These are phyloP conservation scores for Aspergillus ochraceus DNA, from an alignment of 2,329 filamentous ascomycete genomes.

Conservation along the genomic window DNA sequence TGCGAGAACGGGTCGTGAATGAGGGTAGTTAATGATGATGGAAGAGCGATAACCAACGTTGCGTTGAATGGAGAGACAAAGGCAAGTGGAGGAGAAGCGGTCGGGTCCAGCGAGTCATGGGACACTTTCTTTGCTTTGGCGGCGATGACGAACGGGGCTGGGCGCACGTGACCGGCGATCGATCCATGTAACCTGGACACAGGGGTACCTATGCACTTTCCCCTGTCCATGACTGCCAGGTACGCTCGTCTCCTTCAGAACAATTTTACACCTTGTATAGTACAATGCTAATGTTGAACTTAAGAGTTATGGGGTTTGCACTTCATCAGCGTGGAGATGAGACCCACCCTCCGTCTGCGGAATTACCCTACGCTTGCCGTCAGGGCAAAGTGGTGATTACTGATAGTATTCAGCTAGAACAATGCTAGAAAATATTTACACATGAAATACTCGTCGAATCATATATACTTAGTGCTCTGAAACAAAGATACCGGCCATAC, in stretches of 20 bases:
- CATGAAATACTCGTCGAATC: background rate
- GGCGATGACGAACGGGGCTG: conserved; percentile 2
- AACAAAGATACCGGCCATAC: conserved; percentile 92
- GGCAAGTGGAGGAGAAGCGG: conserved; percentile 12
- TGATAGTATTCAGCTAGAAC: background rate
- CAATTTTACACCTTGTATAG: background rate
- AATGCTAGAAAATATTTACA: background rate
- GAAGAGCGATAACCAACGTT: background rate
- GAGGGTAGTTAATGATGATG: background rate
- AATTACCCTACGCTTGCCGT: background rate
- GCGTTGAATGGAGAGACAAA: background rate
- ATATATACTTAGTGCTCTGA: conserved; percentile 63
- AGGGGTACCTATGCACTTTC: background rate
- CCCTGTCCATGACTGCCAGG: background rate
- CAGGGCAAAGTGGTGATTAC: background rate
- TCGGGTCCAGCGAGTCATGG: conserved; percentile 10
- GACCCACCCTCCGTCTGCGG: background rate
- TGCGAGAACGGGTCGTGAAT: background rate
- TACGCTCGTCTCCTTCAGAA: too few relatives aligned
- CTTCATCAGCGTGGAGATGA: background rate
- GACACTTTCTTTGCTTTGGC: background rate
- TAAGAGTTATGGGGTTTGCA: background rate
- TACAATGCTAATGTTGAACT: background rate
- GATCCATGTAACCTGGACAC: too few relatives aligned
- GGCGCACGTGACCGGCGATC: background rate